A percentile compares a stretch with the other conserved stretches of the same genome.
Evolutionary conservation across 257 asterid genomes (phyloP).

Genomic region (Scutellaria minor): DNA sequence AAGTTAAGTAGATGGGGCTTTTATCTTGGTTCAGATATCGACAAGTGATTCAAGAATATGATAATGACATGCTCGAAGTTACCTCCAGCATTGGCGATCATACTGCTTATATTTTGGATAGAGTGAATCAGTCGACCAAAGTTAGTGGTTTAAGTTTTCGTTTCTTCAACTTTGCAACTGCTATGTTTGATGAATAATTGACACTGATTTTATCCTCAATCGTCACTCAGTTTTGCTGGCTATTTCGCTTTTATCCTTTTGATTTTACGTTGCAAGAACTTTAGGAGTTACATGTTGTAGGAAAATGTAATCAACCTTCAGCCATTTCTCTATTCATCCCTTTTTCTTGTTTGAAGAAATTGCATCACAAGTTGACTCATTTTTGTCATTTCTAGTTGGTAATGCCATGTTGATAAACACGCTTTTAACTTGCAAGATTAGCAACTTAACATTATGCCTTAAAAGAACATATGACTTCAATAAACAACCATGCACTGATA

Average conservation of each 20-base stretch:
- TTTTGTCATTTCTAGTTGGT: background rate
- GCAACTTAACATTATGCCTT: background rate
- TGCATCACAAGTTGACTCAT: background rate
- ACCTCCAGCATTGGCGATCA: constrained; percentile 11
- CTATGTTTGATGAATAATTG: constrained; percentile 15
- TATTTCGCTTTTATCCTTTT: constrained; percentile 5
- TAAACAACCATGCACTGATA: background rate
- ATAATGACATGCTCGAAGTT: constrained; percentile 17
- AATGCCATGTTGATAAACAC: background rate
- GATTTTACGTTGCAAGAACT: background rate
- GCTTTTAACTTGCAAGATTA: background rate
- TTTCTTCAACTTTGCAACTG: background rate
- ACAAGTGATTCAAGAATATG: background rate
- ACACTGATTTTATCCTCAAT: constrained; percentile 22
- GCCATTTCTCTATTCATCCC: background rate
- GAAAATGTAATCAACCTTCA: background rate
- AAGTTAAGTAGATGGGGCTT: constrained; percentile 11
- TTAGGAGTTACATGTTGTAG: background rate
- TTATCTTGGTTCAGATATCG: constrained; percentile 8
- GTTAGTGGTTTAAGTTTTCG: constrained; percentile 8
- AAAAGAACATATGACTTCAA: no score
- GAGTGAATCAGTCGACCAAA: background rate
- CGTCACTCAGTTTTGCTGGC: background rate
- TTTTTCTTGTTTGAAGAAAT: background rate
- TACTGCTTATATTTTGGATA: constrained; percentile 8